Evolutionary conservation across 1,284 basidiomycete genomes (phyloP).

Genomic region (Xerocomus minutiporus): DNA sequence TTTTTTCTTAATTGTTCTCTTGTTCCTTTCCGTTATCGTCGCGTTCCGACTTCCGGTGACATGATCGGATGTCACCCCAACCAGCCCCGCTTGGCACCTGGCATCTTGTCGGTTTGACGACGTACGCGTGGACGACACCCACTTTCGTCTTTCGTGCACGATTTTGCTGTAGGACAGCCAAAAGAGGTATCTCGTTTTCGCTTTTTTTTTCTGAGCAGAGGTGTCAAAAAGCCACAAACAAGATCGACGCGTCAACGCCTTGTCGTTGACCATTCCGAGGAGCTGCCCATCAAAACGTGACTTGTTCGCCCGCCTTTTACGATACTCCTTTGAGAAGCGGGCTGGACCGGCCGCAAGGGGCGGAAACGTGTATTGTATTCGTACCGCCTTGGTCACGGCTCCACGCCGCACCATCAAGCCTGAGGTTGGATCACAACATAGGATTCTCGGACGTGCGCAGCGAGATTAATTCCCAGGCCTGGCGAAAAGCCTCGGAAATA

Average conservation of each 20-base stretch:
- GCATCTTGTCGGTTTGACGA: not conserved
- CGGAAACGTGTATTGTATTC: too few species aligned
- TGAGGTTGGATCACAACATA: not conserved
- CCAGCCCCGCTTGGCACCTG: not conserved
- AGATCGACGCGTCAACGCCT: not conserved
- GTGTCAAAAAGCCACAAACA: not conserved
- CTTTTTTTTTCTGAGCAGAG: not conserved
- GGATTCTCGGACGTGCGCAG: not conserved
- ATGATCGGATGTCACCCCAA: conserved; percentile 2
- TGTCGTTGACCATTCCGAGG: not conserved
- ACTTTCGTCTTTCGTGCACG: not conserved
- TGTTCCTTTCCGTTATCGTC: not conserved
- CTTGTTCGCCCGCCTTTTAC: not conserved
- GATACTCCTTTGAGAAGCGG: not conserved
- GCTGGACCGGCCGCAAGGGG: not conserved
- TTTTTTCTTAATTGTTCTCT: not conserved
- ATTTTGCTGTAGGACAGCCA: not conserved
- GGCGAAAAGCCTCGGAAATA: not conserved
- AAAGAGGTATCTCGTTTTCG: not conserved
- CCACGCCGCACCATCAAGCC: not conserved
- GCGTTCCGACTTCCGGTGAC: not conserved
- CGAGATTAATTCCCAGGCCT: not conserved
- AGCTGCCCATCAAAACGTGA: not conserved
- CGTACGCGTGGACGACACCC: not conserved
- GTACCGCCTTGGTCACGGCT: too few species aligned